Conservation (phyloP, 768 basidiomycete genomes). For the Pisolithus microcarpus region DNA sequence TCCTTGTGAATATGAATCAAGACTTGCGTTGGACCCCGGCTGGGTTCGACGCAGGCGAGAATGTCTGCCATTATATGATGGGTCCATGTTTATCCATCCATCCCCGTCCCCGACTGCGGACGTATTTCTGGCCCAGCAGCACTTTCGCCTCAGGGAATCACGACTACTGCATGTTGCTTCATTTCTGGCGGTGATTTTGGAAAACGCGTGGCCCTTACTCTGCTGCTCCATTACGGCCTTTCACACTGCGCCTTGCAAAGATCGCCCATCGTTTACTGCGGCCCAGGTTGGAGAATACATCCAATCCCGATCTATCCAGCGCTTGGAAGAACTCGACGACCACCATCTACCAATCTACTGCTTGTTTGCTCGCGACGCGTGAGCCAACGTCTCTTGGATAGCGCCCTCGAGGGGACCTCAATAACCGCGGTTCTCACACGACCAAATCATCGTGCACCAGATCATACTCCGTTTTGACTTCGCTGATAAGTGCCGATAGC, state of each 20-base stretch:
- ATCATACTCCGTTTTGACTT: constrained; percentile 13
- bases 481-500: constrained; percentile 3
- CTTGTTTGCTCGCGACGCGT: neutral
- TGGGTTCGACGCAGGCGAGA: constrained; percentile 2
- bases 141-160: constrained; percentile 20
- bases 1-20: too few species aligned
- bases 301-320: neutral
- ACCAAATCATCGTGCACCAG: constrained; percentile 18
- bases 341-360: too few species aligned
- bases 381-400: constrained; percentile 20
- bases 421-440: constrained; percentile 28
- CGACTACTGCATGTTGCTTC: constrained; percentile 7
- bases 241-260: neutral
- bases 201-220: constrained; percentile 1
- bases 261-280: too few species aligned
- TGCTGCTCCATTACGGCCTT: neutral
- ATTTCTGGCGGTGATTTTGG: constrained; percentile 7
- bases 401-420: constrained; percentile 11
- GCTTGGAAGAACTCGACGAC: neutral
- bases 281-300: neutral
- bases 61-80: constrained; percentile 11
- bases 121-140: neutral
- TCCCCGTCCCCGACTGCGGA: neutral
- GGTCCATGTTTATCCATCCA: constrained; percentile 16
- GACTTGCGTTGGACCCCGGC: too few species aligned